Evolutionary conservation across 2,329 filamentous ascomycete genomes (phyloP).

Genomic region (Diaporthe capsici): DNA sequence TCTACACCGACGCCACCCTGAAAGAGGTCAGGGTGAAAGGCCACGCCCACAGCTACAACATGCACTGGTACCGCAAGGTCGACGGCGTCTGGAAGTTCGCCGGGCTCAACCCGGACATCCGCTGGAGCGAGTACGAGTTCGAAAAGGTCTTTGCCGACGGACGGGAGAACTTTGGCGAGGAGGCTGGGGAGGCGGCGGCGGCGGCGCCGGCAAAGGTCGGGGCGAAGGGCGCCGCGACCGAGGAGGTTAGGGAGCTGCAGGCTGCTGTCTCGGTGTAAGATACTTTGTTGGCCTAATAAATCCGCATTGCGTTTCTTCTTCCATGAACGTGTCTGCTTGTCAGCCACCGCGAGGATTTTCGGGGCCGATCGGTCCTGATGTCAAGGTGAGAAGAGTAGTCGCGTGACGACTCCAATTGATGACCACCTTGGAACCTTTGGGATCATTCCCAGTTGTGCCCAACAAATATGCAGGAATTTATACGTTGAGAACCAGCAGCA

Average conservation of each 20-base stretch:
- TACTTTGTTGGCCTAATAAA: neutral
- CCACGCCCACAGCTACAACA: conserved; percentile 71
- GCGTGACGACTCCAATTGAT: neutral
- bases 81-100: conserved; percentile 74
- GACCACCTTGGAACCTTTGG: neutral
- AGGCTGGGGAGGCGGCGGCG: neutral
- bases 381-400: no score
- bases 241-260: conserved; percentile 33
- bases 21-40: conserved; percentile 68
- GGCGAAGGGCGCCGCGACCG: conserved; percentile 35
- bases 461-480: neutral
- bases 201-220: conserved; percentile 9
- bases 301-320: neutral
- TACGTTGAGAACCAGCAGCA: neutral
- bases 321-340: no score
- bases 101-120: conserved; percentile 67
- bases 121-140: conserved; percentile 71
- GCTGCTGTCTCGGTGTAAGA: conserved; percentile 24
- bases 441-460: no score
- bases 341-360: neutral
- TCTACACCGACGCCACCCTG: conserved; percentile 67
- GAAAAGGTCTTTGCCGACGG: conserved; percentile 65
- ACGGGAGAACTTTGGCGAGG: conserved; percentile 54
- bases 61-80: conserved; percentile 70
- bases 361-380: neutral